Percentiles rank a stretch among this genome's conserved stretches.
Evolutionary conservation across 305 asterid species (phyloP).

Genomic region (Ilex paraguariensis): DNA sequence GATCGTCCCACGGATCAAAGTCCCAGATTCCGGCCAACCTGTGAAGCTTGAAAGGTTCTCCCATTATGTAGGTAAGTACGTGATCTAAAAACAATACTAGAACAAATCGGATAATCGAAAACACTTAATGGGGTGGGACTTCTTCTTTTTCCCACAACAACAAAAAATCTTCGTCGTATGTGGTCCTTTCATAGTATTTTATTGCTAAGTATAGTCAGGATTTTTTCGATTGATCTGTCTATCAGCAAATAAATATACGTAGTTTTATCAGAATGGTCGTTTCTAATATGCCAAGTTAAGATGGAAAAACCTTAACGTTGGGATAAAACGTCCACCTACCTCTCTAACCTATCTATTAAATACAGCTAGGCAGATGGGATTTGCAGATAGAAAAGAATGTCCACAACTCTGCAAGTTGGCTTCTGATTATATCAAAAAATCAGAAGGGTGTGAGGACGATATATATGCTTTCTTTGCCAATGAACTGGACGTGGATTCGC

Average conservation of each 20-base stretch:
- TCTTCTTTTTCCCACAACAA: no score
- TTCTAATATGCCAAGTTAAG: background rate
- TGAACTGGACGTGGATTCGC: constrained; percentile 75
- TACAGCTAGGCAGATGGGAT: constrained; percentile 96
- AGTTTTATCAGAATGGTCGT: background rate
- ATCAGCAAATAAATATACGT: no score
- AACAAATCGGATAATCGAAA: no score
- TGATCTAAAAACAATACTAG: no score
- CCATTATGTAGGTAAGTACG: constrained; percentile 76
- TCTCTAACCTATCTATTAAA: constrained; percentile 8
- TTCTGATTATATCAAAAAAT: constrained; percentile 64
- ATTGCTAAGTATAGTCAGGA: background rate
- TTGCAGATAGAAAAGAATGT: constrained; percentile 63
- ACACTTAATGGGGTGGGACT: no score
- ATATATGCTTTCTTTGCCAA: constrained; percentile 59
- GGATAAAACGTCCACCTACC: background rate
- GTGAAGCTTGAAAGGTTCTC: constrained; percentile 70
- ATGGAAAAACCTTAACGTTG: background rate
- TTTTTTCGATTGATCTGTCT: background rate
- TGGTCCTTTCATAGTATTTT: no score
- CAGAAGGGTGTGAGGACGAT: constrained; percentile 84
- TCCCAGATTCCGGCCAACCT: constrained; percentile 58
- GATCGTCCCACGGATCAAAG: constrained; percentile 49
- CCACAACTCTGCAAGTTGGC: constrained; percentile 84
- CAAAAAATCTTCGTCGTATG: no score